A percentile compares a stretch with the other conserved stretches of the same genome.
Conservation (phyloP, 495 filamentous ascomycete genomes). For the Parathielavia appendiculata region DNA sequence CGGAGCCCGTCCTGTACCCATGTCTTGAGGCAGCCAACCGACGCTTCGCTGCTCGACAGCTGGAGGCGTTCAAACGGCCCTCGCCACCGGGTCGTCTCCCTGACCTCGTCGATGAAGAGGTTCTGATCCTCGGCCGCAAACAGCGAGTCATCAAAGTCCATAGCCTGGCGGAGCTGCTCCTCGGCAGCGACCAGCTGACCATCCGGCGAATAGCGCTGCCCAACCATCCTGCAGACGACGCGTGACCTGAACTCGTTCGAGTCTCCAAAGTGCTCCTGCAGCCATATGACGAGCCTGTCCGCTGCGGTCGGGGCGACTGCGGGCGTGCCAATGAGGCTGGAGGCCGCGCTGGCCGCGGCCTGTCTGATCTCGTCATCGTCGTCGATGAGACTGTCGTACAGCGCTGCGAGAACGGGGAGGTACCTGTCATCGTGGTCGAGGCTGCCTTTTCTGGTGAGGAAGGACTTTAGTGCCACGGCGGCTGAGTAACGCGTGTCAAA, state of each 20-base stretch:
- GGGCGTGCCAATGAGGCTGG: constrained; percentile 33
- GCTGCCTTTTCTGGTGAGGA: constrained; percentile 20
- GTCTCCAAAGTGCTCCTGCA: constrained; percentile 25
- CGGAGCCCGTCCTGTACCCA: constrained; percentile 59
- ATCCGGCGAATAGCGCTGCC: constrained; percentile 21
- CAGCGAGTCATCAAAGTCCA: constrained; percentile 62
- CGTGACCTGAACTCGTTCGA: constrained; percentile 31
- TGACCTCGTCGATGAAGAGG: constrained; percentile 72
- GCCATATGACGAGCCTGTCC: constrained; percentile 33
- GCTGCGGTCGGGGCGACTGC: constrained; percentile 41
- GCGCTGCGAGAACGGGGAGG: constrained; percentile 41
- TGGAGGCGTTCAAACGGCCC: constrained; percentile 37
- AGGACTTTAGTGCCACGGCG: constrained; percentile 35
- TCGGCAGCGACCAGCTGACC: constrained; percentile 39
- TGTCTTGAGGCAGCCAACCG: constrained; percentile 22
- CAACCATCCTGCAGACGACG: constrained; percentile 34
- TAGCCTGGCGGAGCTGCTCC: constrained; percentile 43
- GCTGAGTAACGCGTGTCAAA: constrained; percentile 62
- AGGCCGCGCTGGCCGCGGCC: constrained; percentile 49
- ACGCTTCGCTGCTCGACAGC: neutral
- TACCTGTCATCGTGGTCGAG: constrained; percentile 27
- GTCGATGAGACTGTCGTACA: constrained; percentile 65
- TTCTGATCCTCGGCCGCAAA: constrained; percentile 91
- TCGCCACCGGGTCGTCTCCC: constrained; percentile 64
- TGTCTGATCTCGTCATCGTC: constrained; percentile 86